Base-by-base conservation (phyloP, 2,329 filamentous ascomycete genomes). In the Penicillium aurantiogriseum region DNA sequence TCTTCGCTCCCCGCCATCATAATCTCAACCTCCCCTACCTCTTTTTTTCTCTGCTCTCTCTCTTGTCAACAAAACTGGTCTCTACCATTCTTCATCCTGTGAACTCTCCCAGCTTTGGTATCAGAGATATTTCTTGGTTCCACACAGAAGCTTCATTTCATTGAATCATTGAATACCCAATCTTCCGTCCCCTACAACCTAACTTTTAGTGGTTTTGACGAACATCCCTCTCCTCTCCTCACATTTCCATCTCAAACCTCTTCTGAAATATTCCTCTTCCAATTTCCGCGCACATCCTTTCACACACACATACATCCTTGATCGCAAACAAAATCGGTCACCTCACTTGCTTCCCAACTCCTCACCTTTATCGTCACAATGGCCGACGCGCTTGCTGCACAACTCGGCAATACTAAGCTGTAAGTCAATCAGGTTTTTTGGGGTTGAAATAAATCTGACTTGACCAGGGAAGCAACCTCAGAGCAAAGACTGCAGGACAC, bases 401-500 rank as follows among this genome's bases (percentile, higher is more conserved):
- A 79, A 69, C 68, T 80, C 54, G 71, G 70, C 60, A 77, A 77
- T 59, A 73, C 77, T 64, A 76, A 74, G 49, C 67, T 80, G 76
- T 78, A 70, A 64, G 71, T 61, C 23, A 52, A 35, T 36, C 38
- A 11, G 11, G 2, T 31, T 46, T 46, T 11, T 15, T 45, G 49
- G 36, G 49, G 25, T 33, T 9, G 15, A 43, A 35, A 46, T 43
- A 29, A 51, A 17, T 57, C 56, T 67, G 51, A 64, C 56, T 57
- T 31, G 46, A 38, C 35, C 60, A 77, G 76, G 62, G 75, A 77
- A 59, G 70, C 71, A 61, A 71, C 65, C 58, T 57, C 71, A 67
- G 76, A 79, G 47, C 63, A 65, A 48, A 75, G 71, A 65, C 79
- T 77, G 73, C 80, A 77, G 63, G 74, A 78, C 48, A 71, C 76